phyloP scores from a whole-genome alignment of 2,329 filamentous ascomycete genomes.

The Nigrograna mackinnonii region DNA sequence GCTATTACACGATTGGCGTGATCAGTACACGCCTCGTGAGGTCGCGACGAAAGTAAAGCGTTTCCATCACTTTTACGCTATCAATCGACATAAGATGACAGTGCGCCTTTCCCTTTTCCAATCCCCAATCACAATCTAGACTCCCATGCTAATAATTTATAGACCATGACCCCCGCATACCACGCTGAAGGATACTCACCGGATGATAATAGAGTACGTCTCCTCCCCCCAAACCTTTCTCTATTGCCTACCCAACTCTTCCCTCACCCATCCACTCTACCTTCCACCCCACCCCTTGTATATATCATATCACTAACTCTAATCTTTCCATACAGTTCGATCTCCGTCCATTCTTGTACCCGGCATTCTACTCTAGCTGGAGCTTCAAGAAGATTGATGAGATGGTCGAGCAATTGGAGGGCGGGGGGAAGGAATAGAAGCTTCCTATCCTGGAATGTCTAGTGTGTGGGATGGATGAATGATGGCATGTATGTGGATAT shows the following conservation, averaged over 20 bases:
- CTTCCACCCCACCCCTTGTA: not conserved
- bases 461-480: no score
- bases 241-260: no score
- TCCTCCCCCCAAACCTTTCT: no score
- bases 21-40: conserved; percentile 43
- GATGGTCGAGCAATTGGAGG: conserved; percentile 32
- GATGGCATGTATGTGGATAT: no score
- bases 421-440: no score
- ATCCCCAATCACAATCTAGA: no score
- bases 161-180: conserved; percentile 28
- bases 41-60: conserved; percentile 52
- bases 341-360: conserved; percentile 47
- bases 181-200: conserved; percentile 54
- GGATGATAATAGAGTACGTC: conserved; percentile 64
- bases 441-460: no score
- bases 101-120: no score
- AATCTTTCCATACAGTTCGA: no score
- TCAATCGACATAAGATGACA: conserved; percentile 69
- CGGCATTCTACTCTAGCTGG: conserved; percentile 38
- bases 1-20: conserved; percentile 56
- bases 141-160: no score
- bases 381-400: conserved; percentile 44
- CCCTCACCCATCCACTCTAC: conserved; percentile 42
- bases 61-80: conserved; percentile 52
- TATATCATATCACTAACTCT: no score